Percentiles rank a stretch among this genome's conserved stretches.
Conservation (phyloP, 495 filamentous ascomycete genomes). For the Xylaria telfairii region DNA sequence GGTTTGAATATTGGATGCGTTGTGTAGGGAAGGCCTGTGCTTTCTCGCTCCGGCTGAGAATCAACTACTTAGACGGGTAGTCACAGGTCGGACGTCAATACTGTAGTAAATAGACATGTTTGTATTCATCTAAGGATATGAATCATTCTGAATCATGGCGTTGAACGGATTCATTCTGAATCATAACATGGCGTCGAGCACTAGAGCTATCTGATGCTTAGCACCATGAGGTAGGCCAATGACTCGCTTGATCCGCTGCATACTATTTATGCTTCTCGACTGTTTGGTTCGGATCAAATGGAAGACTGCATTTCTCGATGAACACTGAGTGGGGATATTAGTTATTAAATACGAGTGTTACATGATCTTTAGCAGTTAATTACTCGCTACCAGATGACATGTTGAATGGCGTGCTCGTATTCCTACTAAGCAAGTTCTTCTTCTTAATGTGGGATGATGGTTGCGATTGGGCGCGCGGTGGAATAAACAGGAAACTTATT, state of each 20-base stretch:
- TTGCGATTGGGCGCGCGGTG: no score
- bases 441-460: no score
- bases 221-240: background rate
- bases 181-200: background rate
- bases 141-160: conserved; percentile 21
- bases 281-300: no score
- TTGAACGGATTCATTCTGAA: background rate
- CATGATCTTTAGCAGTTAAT: no score
- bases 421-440: no score
- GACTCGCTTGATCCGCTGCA: conserved; percentile 4
- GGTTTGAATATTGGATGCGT: background rate
- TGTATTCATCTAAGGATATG: background rate
- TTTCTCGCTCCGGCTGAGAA: background rate
- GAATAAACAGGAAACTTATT: no score
- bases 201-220: background rate
- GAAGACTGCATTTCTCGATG: no score
- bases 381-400: no score
- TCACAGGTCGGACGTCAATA: background rate
- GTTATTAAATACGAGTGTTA: no score
- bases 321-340: no score
- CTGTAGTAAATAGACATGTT: background rate
- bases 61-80: background rate
- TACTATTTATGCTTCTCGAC: no score
- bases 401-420: no score
- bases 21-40: background rate